Base-by-base conservation (phyloP, 176 grass and related monocot genomes). In the Avena sativa region DNA sequence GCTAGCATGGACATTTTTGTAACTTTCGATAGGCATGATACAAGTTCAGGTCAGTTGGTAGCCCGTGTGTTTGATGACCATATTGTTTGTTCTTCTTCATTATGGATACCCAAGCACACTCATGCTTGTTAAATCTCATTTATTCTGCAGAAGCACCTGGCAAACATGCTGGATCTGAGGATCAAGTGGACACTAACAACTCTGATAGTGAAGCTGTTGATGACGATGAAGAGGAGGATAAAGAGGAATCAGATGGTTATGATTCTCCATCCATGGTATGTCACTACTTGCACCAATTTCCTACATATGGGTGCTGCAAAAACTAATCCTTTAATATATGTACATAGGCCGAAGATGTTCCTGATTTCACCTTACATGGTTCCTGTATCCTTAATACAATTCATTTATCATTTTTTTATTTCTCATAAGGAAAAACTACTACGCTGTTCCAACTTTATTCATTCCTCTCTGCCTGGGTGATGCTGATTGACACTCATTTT, bases 191-290 rank as follows among this genome's bases (percentile, higher is more conserved):
- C n/a, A 30, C 62, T 48, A 77, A 91, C 61, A 89, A 85, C 71
- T 90, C 70, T 40, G 91, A 91, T 40, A 87, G 74, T 75, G 91
- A 93, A 58, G 91, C 92, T 78, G 90, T 73, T 69, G 90, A 90
- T 63, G 90, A 95, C 1, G 88, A 95, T n/a, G 89, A 93, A 86
- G 90, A 90, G 40, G 87, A 89, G 78, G 72, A 87, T 84, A 83
- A 84, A 75, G 81, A 80, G 66, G 92, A 91, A 77, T 79, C 79
- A 16, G 91, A 95, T 85, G 89, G 84, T 71, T 92, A 91, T 83
- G 93, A 91, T 75, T 92, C 81, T 82, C 88, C 88, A 63, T 47
- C 70, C 64, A 75, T 87, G 89, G 87, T 94, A 94, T 76, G 73
- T n/a, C 79, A 70, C 51, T 57, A 55, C 72, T 71, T 89, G 17